phyloP scores from a whole-genome alignment of 129 eudicot genomes.

The carrot (Daucus carota) region DH1_v3.0 NC_030388.2:18869501-18870000 shows the following conservation, averaged over 20 bases:
- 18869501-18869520: slow-evolving; percentile 27
- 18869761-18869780: background rate
- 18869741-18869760: background rate
- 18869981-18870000: background rate
- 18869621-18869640: slow-evolving; percentile 26
- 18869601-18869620: slow-evolving; percentile 21
- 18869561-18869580: slow-evolving; percentile 1
- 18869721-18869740: background rate
- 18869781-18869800: background rate
- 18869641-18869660: background rate
- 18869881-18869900: slow-evolving; percentile 18
- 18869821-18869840: slow-evolving; percentile 20
- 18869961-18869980: slow-evolving; percentile 6
- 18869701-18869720: slow-evolving; percentile 27
- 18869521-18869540: slow-evolving; percentile 13
- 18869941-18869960: slow-evolving; percentile 15
- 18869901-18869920: slow-evolving; percentile 20
- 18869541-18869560: slow-evolving; percentile 2
- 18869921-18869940: slow-evolving; percentile 31
- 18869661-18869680: slow-evolving; percentile 23
- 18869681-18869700: slow-evolving; percentile 29
- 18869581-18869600: slow-evolving; percentile 28
- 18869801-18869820: slow-evolving; percentile 10
- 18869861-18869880: slow-evolving; percentile 20
- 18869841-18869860: slow-evolving; percentile 7